Evolutionary conservation across 2,329 filamentous ascomycete species (phyloP).

Genomic region (Lecanicillium sp.): DNA sequence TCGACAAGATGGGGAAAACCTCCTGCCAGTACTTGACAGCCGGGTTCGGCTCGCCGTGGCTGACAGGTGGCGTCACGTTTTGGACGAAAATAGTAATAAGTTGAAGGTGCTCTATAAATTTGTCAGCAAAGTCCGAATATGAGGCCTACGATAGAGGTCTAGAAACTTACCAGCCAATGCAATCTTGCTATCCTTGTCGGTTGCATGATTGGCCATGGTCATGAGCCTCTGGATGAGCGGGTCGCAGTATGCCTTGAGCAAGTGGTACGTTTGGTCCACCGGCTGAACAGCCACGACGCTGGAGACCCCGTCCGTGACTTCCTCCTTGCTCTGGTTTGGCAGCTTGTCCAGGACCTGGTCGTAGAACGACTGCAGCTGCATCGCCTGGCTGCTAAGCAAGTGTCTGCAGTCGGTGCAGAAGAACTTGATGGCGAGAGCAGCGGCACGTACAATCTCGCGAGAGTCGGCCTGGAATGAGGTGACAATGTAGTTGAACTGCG

Average conservation of each 20-base stretch:
- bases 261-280: conserved; percentile 67
- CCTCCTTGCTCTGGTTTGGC: conserved; percentile 81
- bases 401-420: conserved; percentile 93
- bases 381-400: conserved; percentile 73
- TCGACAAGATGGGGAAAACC: conserved; percentile 79
- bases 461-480: conserved; percentile 84
- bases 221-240: conserved; percentile 82
- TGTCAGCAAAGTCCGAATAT: background rate
- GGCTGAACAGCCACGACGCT: conserved; percentile 86
- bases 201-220: conserved; percentile 76
- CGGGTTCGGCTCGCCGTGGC: conserved; percentile 68
- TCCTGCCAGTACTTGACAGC: conserved; percentile 96
- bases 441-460: conserved; percentile 83
- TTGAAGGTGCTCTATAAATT: conserved; percentile 69
- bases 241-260: conserved; percentile 88
- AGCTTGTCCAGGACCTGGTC: conserved; percentile 81
- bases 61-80: conserved; percentile 64
- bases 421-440: conserved; percentile 91
- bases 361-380: conserved; percentile 87
- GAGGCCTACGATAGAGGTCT: background rate
- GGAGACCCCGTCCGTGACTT: conserved; percentile 92
- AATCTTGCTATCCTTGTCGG: conserved; percentile 74
- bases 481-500: conserved; percentile 93
- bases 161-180: conserved; percentile 65
- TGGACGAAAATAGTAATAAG: conserved; percentile 88